phyloP scores from a whole-genome alignment of 257 asterid genomes.

The Ilex asprella region DNA sequence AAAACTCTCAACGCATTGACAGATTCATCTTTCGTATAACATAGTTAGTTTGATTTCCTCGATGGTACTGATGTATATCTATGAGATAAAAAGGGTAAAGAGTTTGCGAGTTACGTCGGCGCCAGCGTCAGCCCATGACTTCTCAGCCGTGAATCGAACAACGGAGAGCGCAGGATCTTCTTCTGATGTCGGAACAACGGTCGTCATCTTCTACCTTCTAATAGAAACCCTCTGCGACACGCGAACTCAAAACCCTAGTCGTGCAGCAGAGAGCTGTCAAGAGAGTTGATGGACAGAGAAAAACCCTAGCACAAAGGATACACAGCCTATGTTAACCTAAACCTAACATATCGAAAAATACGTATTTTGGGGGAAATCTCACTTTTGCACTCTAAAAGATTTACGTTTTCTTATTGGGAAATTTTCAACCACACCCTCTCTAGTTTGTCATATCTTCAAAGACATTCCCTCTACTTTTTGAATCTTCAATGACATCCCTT shows the following conservation, averaged over 20 bases:
- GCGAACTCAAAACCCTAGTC: neutral
- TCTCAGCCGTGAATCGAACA: conserved; percentile 71
- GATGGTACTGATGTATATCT: neutral
- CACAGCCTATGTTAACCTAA: neutral
- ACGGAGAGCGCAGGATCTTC: conserved; percentile 84
- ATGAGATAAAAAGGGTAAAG: neutral
- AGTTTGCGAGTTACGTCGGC: conserved; percentile 40
- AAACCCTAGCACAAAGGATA: neutral
- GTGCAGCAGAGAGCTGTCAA: conserved; percentile 20
- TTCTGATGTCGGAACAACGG: conserved; percentile 84
- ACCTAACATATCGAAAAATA: no score
- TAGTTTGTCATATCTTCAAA: no score
- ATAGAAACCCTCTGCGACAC: conserved; percentile 10
- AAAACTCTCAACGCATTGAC: no score
- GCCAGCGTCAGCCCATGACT: conserved; percentile 93
- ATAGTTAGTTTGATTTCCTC: no score
- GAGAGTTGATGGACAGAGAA: conserved; percentile 2
- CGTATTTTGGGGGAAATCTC: no score
- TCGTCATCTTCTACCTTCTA: conserved; percentile 45
- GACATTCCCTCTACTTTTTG: no score
- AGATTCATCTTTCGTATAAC: no score
- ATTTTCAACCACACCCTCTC: no score
- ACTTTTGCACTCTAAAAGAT: no score
- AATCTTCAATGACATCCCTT: no score
- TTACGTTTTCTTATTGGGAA: no score